Evolutionary conservation across 495 filamentous ascomycete species (phyloP), one percentile per base, ranked within the genome.

Genomic region (Penicillium nucicola): DNA sequence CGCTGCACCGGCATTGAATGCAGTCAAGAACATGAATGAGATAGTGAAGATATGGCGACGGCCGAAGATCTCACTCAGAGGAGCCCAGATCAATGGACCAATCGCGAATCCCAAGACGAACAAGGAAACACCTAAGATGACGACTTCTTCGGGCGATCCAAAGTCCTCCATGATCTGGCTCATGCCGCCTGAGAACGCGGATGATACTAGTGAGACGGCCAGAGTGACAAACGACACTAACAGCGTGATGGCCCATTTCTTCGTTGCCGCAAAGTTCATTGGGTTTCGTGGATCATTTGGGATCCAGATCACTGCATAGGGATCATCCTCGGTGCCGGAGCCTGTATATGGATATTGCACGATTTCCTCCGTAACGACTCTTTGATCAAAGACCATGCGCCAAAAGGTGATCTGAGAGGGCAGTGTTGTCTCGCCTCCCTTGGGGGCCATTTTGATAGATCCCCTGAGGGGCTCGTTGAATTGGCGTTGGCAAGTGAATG

Each of bases 111-210:
- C 86, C 10, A 84, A 55, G 1, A 85, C 72, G 53, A 79, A 82
- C 0, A 85, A 61, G 7, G 66, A 70, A 3, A 77, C 74, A 17
- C 76, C 80, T 8, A 84, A 62, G 5, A 72, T 77, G 47, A 68
- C 77, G 31, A 81, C 71, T 44, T 77, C 75, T 13, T 65, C 56
- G 1, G 55, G 64, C 5, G 79, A 71, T 12, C 61, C 43, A 41
- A 77, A 84, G n/a, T 75, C 50, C 18, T 59, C 54, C 0, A 75
- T 45, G 5, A 79, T 80, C 52, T 85, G 71, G 11, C 65, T 60
- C n/a, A 86, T 69, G 37, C 87, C 86, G 19, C 86, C 86, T 18
- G 85, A 72, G 56, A 83, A 90, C 10, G 86, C 86, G 2, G 86
- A 87, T 11, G 84, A 88, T 22, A 83, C 83, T 39, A 92, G 82